A percentile compares a stretch with the other conserved stretches of the same genome.
phyloP scores from a whole-genome alignment of 495 filamentous ascomycete species.

The Daldinia childiae region DNA sequence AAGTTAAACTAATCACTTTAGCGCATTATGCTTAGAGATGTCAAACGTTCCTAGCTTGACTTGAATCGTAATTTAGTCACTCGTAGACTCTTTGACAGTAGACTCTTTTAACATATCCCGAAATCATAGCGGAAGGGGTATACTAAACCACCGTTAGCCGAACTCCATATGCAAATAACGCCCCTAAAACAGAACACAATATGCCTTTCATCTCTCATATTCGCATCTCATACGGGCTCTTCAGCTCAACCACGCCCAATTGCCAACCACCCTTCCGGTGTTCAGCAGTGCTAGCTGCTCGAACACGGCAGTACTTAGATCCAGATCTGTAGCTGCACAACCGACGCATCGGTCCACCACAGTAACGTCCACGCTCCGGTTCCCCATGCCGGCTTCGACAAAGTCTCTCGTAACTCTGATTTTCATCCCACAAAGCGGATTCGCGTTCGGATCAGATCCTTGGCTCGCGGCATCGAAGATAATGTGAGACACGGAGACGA shows the following conservation, averaged over 20 bases:
- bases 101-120: neutral
- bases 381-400: conserved; percentile 47
- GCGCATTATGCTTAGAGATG: too few relatives aligned
- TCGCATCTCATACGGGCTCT: neutral
- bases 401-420: conserved; percentile 63
- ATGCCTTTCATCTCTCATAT: neutral
- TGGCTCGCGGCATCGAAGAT: conserved; percentile 69
- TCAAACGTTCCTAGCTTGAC: neutral
- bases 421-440: conserved; percentile 74
- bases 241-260: conserved; percentile 72
- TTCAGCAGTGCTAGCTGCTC: conserved; percentile 63
- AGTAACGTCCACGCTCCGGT: conserved; percentile 67
- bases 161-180: conserved; percentile 24
- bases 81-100: conserved; percentile 6
- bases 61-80: neutral
- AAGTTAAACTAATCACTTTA: too few relatives aligned
- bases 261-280: conserved; percentile 67
- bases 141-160: conserved; percentile 21
- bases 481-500: conserved; percentile 73
- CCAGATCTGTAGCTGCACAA: conserved; percentile 71
- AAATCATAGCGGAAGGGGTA: conserved; percentile 33
- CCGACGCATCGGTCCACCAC: conserved; percentile 80
- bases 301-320: conserved; percentile 71
- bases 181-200: conserved; percentile 1
- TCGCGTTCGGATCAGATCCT: conserved; percentile 70